These are phyloP conservation scores for Cryphonectria parasitica DNA, from an alignment of 2,329 filamentous ascomycete genomes.

Conservation along the genomic window DNA sequence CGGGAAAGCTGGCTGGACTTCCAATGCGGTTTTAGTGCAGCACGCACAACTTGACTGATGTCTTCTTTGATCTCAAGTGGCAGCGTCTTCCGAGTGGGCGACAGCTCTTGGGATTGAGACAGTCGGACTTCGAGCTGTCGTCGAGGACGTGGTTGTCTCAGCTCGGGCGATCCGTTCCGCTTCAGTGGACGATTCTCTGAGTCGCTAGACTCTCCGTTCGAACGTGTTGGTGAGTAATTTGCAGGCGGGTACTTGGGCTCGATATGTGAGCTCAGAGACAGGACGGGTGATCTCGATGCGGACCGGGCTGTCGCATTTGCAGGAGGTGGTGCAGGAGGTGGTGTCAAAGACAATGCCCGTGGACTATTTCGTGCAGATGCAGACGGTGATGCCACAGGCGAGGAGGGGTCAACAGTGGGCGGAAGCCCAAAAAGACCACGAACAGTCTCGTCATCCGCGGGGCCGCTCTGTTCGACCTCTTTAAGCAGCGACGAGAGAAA, in stretches of 20 bases:
- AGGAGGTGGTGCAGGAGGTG: conserved; percentile 56
- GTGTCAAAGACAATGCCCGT: conserved; percentile 68
- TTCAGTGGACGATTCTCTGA: conserved; percentile 41
- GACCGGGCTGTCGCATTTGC: conserved; percentile 58
- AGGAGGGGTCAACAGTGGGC: conserved; percentile 39
- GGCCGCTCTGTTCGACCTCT: conserved; percentile 75
- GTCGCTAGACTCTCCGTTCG: conserved; percentile 51
- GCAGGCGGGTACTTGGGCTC: conserved; percentile 75
- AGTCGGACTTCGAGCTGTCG: conserved; percentile 48
- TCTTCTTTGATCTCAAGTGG: conserved; percentile 84
- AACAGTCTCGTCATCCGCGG: conserved; percentile 60
- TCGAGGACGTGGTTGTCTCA: conserved; percentile 57
- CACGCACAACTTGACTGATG: conserved; percentile 86
- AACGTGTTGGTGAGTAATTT: conserved; percentile 68
- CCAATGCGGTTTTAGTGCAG: conserved; percentile 82
- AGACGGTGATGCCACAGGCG: conserved; percentile 61
- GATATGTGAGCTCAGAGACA: conserved; percentile 71
- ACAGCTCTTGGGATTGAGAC: conserved; percentile 63
- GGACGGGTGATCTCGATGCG: conserved; percentile 59
- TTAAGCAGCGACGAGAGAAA: conserved; percentile 86
- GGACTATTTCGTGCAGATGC: conserved; percentile 69
- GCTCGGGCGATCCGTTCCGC: conserved; percentile 45
- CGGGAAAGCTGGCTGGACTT: conserved; percentile 77
- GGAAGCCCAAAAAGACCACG: conserved; percentile 45
- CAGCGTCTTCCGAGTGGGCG: conserved; percentile 67